These are phyloP conservation scores for Trichoderma gracile DNA, from an alignment of 2,329 filamentous ascomycete genomes.

Conservation along the genomic window DNA sequence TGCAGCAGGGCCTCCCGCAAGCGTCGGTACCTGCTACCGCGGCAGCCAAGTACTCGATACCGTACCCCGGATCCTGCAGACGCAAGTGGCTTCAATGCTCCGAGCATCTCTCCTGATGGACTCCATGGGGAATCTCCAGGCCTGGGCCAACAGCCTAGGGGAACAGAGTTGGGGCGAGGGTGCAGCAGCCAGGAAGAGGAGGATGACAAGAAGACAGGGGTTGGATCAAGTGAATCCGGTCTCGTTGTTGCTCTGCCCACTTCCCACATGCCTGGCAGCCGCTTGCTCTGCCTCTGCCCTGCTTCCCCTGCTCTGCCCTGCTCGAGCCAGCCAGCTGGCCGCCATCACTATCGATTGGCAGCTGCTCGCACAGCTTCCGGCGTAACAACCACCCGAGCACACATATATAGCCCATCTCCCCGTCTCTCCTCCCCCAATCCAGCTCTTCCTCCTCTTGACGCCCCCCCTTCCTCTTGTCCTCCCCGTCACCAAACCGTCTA, in stretches of 20 bases:
- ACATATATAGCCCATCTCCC: constrained; percentile 12
- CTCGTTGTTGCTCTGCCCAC: constrained; percentile 3
- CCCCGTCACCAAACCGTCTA: background rate
- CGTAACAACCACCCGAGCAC: background rate
- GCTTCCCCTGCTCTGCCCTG: no score
- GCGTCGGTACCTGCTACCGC: constrained; percentile 6
- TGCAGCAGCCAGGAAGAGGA: background rate
- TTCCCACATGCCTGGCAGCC: constrained; percentile 1
- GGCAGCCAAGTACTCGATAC: constrained; percentile 7
- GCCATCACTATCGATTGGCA: constrained; percentile 2
- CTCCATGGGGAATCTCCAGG: constrained; percentile 5
- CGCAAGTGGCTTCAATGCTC: background rate
- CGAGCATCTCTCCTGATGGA: constrained; percentile 1
- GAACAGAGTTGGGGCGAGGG: background rate
- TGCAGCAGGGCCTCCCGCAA: constrained; percentile 5
- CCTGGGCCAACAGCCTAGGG: background rate
- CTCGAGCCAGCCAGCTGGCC: constrained; percentile 4
- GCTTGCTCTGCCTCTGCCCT: no score
- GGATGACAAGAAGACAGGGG: background rate
- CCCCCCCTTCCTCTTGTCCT: background rate
- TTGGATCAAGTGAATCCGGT: no score
- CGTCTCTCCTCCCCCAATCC: background rate
- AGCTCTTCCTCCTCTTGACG: background rate
- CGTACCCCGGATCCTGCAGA: constrained; percentile 11
- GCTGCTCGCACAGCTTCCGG: constrained; percentile 12